phyloP scores from a whole-genome alignment of 345 rosid genomes.

The Euphorbia peplus region DNA sequence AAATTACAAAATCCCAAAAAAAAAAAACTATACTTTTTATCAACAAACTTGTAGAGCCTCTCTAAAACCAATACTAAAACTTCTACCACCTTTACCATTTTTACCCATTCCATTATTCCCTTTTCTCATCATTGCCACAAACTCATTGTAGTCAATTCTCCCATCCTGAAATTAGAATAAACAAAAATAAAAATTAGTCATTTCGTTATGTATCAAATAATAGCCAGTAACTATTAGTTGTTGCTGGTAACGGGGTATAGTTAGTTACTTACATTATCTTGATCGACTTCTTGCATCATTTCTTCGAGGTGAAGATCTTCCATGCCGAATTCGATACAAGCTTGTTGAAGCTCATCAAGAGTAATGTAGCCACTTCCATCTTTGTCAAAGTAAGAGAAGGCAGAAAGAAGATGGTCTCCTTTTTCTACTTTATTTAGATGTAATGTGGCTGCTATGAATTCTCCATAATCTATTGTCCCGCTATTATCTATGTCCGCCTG shows the following conservation, averaged over 20 bases:
- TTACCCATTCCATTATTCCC: conserved; percentile 37
- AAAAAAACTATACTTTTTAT: conserved; percentile 10
- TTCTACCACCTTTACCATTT: conserved; percentile 22
- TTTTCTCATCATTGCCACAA: conserved; percentile 67
- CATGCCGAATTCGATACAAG: conserved; percentile 62
- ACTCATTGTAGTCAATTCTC: conserved; percentile 61
- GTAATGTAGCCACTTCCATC: conserved; percentile 74
- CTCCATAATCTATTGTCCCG: conserved; percentile 72
- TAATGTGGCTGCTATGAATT: conserved; percentile 66
- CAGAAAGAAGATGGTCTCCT: conserved; percentile 59
- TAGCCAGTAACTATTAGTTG: too few species aligned
- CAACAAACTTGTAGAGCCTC: conserved; percentile 41
- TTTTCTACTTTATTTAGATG: conserved; percentile 54
- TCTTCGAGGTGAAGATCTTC: conserved; percentile 50
- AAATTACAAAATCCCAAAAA: too few species aligned
- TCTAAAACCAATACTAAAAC: conserved; percentile 35
- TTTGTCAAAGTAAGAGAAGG: conserved; percentile 65
- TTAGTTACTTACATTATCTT: conserved; percentile 57
- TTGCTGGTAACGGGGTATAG: too few species aligned
- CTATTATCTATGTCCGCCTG: conserved; percentile 74
- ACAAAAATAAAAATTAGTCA: neutral
- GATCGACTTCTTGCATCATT: conserved; percentile 59
- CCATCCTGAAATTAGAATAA: conserved; percentile 47
- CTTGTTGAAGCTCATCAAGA: conserved; percentile 60
- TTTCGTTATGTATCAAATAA: too few species aligned